phyloP scores from a whole-genome alignment of 2,329 filamentous ascomycete genomes.

The Neurospora crassa region DNA sequence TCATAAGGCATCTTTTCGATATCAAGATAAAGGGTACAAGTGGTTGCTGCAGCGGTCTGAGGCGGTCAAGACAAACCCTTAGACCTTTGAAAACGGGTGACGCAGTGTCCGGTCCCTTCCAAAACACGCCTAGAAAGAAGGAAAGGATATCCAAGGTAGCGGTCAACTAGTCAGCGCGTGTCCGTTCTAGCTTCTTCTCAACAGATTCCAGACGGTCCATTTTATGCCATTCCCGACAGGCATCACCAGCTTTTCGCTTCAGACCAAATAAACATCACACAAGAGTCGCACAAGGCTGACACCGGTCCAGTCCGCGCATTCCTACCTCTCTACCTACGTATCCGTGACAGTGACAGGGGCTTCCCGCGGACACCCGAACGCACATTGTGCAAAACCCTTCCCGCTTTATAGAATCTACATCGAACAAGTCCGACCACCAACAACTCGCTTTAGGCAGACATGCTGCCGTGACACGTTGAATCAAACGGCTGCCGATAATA shows the following conservation, averaged over 20 bases:
- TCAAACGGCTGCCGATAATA: neutral
- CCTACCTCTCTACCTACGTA: neutral
- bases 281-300: neutral
- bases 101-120: neutral
- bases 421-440: neutral
- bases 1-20: neutral
- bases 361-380: neutral
- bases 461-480: neutral
- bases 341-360: neutral
- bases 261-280: neutral
- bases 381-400: neutral
- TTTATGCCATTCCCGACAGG: neutral
- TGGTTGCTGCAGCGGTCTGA: neutral
- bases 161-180: neutral
- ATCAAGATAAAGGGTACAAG: neutral
- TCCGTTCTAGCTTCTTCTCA: neutral
- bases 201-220: neutral
- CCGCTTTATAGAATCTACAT: neutral
- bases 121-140: neutral
- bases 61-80: neutral
- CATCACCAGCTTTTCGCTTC: neutral
- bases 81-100: neutral
- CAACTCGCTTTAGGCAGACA: neutral
- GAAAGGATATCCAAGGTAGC: neutral
- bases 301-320: neutral